Evolutionary conservation across 2,329 filamentous ascomycete species (phyloP).

Genomic region (Monascus ruber): DNA sequence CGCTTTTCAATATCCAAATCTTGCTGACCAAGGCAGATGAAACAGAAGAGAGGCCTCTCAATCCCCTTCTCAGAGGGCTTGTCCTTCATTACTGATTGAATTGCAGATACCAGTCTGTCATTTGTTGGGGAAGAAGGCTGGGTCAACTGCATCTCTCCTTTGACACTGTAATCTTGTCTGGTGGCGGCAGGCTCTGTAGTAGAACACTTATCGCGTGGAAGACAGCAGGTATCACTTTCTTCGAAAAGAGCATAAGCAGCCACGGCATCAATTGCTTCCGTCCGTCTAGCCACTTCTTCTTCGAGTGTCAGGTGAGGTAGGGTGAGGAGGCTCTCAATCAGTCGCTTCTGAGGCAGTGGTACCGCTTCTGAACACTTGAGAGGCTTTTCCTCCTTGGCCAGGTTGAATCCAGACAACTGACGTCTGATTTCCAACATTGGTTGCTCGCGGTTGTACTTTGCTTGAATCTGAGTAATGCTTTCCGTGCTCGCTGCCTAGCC

Average conservation of each 20-base stretch:
- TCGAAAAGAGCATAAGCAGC: constrained; percentile 12
- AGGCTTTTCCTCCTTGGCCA: constrained; percentile 7
- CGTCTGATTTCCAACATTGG: constrained; percentile 9
- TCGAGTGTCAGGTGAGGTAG: constrained; percentile 12
- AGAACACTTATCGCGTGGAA: constrained; percentile 4
- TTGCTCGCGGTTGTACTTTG: constrained; percentile 9
- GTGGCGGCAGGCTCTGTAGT: not conserved
- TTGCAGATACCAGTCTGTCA: not conserved
- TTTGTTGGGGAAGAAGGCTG: not conserved
- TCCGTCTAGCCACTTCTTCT: constrained; percentile 11
- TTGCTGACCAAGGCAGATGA: constrained; percentile 3
- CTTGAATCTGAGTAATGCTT: constrained; percentile 6
- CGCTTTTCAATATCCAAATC: constrained; percentile 2
- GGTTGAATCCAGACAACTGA: constrained; percentile 9
- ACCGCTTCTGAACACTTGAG: constrained; percentile 10
- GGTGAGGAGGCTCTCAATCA: constrained; percentile 15
- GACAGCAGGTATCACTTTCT: constrained; percentile 5
- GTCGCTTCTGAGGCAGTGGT: constrained; percentile 12
- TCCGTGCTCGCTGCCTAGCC: constrained; percentile 1
- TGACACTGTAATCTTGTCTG: not conserved
- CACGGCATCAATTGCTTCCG: constrained; percentile 16
- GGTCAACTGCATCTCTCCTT: not conserved
- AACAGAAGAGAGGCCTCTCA: constrained; percentile 1
- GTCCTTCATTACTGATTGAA: constrained; percentile 2
- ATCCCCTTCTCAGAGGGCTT: not conserved